A percentile compares a stretch with the other conserved stretches of the same genome.
Conservation (phyloP, 1,139 yeast species). For the Zhuliangozyma blackwelliae region DNA sequence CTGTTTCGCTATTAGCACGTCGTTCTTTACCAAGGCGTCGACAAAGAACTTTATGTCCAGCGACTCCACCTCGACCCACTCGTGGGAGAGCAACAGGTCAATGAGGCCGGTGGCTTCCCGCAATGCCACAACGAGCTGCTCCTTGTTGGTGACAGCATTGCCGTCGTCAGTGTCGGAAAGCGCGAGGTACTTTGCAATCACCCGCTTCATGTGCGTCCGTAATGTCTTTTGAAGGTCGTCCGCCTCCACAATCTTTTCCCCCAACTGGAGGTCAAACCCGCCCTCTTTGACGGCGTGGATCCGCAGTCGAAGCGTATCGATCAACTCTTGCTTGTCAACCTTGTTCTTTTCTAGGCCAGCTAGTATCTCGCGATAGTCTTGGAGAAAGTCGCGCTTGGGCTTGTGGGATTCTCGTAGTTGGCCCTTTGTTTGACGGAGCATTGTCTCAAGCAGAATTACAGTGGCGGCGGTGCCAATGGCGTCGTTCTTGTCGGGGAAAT, state of each 20-base stretch:
- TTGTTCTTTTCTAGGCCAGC: constrained; percentile 1
- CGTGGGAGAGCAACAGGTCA: constrained; percentile 6
- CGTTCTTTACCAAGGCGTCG: constrained; percentile 4
- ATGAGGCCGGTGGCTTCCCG: constrained; percentile 5
- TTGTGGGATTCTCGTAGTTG: constrained; percentile 1
- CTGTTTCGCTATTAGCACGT: not conserved
- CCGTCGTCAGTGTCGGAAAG: constrained; percentile 18
- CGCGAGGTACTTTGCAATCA: constrained; percentile 22
- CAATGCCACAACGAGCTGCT: constrained; percentile 6
- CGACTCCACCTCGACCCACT: constrained; percentile 5
- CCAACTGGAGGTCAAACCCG: constrained; percentile 1
- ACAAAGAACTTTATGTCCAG: constrained; percentile 2
- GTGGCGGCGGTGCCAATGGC: constrained; percentile 36
- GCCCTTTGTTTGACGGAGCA: constrained; percentile 9
- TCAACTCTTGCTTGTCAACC: constrained; percentile 1
- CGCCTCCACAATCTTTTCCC: constrained; percentile 9
- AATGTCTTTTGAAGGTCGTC: constrained; percentile 12
- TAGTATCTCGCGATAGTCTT: constrained; percentile 8
- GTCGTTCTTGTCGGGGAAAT: constrained; percentile 32
- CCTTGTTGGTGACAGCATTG: constrained; percentile 2
- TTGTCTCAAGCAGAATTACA: constrained; percentile 16
- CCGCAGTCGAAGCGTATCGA: constrained; percentile 1
- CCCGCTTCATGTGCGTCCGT: constrained; percentile 17
- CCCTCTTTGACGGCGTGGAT: not conserved
- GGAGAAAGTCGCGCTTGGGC: not conserved